These are phyloP conservation scores for Nakaseomyces sp. DNA, from an alignment of 1,139 yeast genomes.

Conservation along the genomic window DNA sequence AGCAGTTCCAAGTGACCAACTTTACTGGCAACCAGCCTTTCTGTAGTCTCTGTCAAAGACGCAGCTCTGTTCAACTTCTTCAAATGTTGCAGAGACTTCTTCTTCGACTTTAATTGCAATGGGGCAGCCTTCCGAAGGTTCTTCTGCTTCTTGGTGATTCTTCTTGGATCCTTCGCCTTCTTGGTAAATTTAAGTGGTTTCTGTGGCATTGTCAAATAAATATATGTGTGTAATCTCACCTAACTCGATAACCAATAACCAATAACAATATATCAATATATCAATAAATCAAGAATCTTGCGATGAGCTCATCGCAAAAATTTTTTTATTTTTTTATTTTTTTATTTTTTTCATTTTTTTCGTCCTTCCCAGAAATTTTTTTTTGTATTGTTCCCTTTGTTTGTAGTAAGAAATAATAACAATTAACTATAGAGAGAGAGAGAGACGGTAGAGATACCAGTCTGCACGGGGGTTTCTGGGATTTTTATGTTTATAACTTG, in stretches of 20 bases:
- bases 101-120: constrained; percentile 53
- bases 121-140: constrained; percentile 76
- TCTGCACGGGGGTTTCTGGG: too few relatives aligned
- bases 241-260: too few relatives aligned
- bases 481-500: too few relatives aligned
- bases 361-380: neutral
- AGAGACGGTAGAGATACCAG: too few relatives aligned
- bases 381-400: neutral
- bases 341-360: neutral
- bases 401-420: too few relatives aligned
- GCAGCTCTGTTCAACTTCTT: constrained; percentile 54
- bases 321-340: neutral
- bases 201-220: constrained; percentile 30
- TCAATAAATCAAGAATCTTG: neutral
- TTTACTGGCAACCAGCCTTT: constrained; percentile 73
- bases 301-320: constrained; percentile 1
- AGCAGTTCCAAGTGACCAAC: constrained; percentile 93
- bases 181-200: constrained; percentile 34
- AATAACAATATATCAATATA: neutral
- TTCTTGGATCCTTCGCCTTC: constrained; percentile 34
- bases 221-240: neutral
- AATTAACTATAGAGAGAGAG: too few relatives aligned
- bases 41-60: constrained; percentile 65
- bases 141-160: constrained; percentile 36
- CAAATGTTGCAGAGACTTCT: constrained; percentile 42